Evolutionary conservation across 345 rosid genomes (phyloP).

Genomic region (Streptanthus diversifolius): DNA sequence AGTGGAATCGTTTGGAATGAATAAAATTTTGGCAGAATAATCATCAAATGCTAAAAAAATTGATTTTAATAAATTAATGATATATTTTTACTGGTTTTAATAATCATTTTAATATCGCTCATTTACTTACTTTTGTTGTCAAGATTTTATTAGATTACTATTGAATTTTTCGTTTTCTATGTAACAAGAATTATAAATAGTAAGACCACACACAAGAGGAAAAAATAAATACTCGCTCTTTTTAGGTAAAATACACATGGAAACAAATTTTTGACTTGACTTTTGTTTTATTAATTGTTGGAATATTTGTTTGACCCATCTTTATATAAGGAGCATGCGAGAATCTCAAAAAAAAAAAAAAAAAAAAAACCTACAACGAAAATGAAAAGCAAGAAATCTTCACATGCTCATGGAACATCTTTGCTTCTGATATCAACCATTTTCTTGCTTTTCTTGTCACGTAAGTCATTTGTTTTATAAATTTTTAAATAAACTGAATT

Average conservation of each 20-base stretch:
- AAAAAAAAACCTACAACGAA: background rate
- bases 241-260: background rate
- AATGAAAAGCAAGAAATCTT: slow-evolving; percentile 11
- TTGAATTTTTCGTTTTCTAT: too few species aligned
- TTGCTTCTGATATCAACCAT: slow-evolving; percentile 17
- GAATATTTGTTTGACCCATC: background rate
- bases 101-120: too few species aligned
- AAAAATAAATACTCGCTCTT: background rate
- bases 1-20: too few species aligned
- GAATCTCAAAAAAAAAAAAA: background rate
- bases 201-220: background rate
- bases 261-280: background rate
- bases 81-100: too few species aligned
- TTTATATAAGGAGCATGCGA: background rate
- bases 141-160: background rate
- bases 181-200: too few species aligned
- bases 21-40: too few species aligned
- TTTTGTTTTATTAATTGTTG: background rate
- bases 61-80: too few species aligned
- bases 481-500: background rate
- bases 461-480: slow-evolving; percentile 6
- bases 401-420: slow-evolving; percentile 2
- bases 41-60: too few species aligned
- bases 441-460: slow-evolving; percentile 21
- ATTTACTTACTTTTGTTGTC: background rate